These are phyloP conservation scores for Alternaria alternata DNA, from an alignment of 2,329 filamentous ascomycete genomes.

Conservation along the genomic window DNA sequence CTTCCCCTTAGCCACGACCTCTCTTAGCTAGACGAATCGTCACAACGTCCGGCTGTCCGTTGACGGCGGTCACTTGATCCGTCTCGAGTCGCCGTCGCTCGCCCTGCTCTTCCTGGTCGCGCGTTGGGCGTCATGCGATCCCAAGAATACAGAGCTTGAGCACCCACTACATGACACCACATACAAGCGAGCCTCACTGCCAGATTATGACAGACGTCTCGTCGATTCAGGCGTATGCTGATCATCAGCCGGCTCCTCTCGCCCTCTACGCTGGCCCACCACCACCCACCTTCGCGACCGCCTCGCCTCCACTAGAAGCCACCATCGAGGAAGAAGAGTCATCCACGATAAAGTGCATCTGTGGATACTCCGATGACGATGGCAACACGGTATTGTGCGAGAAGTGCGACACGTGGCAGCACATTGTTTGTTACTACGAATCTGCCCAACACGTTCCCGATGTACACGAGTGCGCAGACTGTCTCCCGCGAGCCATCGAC, in stretches of 20 bases:
- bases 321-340: slow-evolving; percentile 74
- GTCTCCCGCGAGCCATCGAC: slow-evolving; percentile 80
- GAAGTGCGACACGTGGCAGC: slow-evolving; percentile 95
- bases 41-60: slow-evolving; percentile 20
- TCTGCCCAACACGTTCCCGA: slow-evolving; percentile 73
- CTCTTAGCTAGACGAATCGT: slow-evolving; percentile 15
- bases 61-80: slow-evolving; percentile 32
- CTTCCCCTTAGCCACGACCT: slow-evolving; percentile 28
- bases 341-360: slow-evolving; percentile 98
- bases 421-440: slow-evolving; percentile 96
- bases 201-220: slow-evolving; percentile 56
- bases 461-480: slow-evolving; percentile 88
- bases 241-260: slow-evolving; percentile 51
- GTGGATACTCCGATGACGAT: slow-evolving; percentile 91
- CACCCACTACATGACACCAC: slow-evolving; percentile 39
- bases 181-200: slow-evolving; percentile 34
- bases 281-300: slow-evolving; percentile 47
- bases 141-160: slow-evolving; percentile 49
- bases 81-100: slow-evolving; percentile 35
- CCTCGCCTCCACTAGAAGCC: slow-evolving; percentile 46
- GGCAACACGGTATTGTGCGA: slow-evolving; percentile 98
- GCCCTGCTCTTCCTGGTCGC: slow-evolving; percentile 41
- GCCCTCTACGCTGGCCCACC: slow-evolving; percentile 40
- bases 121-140: slow-evolving; percentile 54
- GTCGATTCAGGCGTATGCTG: slow-evolving; percentile 53